Evolutionary conservation across 495 filamentous ascomycete species (phyloP).

Genomic region (Penicillium odoratum): DNA sequence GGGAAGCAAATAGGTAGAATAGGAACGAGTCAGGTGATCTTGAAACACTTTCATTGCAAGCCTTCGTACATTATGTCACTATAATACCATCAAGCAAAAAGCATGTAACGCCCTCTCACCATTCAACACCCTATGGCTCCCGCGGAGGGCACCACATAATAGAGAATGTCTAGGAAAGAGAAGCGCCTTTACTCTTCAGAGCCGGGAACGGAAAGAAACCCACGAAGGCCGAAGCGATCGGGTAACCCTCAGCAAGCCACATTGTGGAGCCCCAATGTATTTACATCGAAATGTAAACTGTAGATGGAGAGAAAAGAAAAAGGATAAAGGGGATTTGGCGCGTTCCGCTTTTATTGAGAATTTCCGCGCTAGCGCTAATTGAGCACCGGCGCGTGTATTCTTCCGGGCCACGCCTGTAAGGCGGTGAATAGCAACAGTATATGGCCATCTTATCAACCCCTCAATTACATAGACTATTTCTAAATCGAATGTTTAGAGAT

Average conservation of each 20-base stretch:
- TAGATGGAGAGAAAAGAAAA: constrained; percentile 17
- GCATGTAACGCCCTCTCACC: constrained; percentile 17
- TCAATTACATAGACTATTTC: too few species aligned
- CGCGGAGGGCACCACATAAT: constrained; percentile 12
- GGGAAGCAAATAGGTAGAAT: too few species aligned
- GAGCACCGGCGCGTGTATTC: neutral
- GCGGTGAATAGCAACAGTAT: too few species aligned
- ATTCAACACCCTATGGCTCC: constrained; percentile 9
- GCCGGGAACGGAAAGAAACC: constrained; percentile 26
- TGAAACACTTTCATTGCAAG: too few species aligned
- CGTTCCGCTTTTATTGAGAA: neutral
- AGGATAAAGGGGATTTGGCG: constrained; percentile 1
- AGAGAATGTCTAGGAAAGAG: constrained; percentile 20
- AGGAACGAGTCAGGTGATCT: too few species aligned
- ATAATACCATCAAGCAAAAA: neutral
- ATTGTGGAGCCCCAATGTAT: constrained; percentile 24
- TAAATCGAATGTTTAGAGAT: too few species aligned
- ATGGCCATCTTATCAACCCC: too few species aligned
- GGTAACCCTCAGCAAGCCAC: constrained; percentile 25
- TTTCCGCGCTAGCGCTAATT: neutral
- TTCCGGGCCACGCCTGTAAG: neutral
- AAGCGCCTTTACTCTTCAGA: constrained; percentile 23
- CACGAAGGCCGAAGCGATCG: constrained; percentile 21
- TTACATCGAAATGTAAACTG: constrained; percentile 18
- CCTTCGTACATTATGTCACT: too few species aligned